These are phyloP conservation scores for Ophiostoma piceae DNA, from an alignment of 2,329 filamentous ascomycete species.

Conservation along the genomic window DNA sequence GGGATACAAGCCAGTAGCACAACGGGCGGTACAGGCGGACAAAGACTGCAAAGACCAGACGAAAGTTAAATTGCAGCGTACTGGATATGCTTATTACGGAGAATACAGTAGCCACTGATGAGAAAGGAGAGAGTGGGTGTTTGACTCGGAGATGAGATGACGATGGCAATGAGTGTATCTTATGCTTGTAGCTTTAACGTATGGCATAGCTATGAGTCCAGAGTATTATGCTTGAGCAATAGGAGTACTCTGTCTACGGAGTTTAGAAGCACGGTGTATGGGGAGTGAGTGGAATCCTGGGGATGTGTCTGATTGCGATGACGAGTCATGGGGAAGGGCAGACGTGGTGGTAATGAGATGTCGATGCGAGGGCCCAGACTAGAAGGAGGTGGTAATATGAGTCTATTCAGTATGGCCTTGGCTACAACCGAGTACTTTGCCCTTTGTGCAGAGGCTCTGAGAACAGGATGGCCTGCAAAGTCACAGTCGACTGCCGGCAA, in stretches of 20 bases:
- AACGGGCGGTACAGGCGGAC: not conserved
- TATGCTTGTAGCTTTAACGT: not conserved
- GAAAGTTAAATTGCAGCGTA: conserved; percentile 1
- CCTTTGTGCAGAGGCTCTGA: too few species aligned
- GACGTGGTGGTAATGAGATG: not conserved
- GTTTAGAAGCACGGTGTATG: not conserved
- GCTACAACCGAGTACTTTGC: too few species aligned
- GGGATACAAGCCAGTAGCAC: not conserved
- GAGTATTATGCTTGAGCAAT: not conserved
- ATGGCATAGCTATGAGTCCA: too few species aligned
- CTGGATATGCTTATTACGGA: not conserved
- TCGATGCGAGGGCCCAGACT: not conserved
- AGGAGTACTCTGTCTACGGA: not conserved
- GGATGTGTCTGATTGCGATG: conserved; percentile 10
- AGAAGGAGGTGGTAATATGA: not conserved
- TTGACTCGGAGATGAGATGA: not conserved
- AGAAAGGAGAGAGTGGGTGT: conserved; percentile 8
- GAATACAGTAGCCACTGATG: not conserved
- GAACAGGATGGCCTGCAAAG: not conserved
- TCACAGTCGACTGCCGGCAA: not conserved
- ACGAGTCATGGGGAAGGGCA: conserved; percentile 4
- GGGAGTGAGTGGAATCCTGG: not conserved
- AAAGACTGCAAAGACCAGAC: not conserved
- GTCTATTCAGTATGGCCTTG: too few species aligned
- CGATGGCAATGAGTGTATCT: not conserved